Conservation (phyloP, 306 rosid genomes). For the Gleditsia sinensis region DNA sequence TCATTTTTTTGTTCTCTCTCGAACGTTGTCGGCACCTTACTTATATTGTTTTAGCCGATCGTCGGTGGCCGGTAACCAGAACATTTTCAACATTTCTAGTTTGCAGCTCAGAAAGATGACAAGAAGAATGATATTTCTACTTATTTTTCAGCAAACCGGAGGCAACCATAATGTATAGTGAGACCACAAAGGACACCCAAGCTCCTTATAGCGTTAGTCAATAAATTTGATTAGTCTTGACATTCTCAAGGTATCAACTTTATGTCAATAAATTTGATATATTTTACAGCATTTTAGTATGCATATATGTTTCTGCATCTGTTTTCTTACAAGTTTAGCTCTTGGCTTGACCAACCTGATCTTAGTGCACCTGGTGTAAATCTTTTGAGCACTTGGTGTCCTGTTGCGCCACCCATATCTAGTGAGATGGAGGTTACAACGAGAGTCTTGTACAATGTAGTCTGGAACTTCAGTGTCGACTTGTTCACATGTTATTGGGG, state of each 20-base stretch:
- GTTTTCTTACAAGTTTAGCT: neutral
- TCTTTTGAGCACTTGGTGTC: slow-evolving; percentile 33
- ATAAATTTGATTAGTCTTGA: no score
- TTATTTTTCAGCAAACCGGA: slow-evolving; percentile 25
- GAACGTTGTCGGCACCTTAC: no score
- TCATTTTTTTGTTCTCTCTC: no score
- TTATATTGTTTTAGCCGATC: slow-evolving; percentile 1
- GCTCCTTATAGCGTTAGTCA: no score
- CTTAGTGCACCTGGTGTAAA: slow-evolving; percentile 29
- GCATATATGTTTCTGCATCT: neutral
- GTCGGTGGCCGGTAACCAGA: no score
- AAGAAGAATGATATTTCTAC: neutral
- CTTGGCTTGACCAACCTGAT: slow-evolving; percentile 28
- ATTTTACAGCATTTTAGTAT: neutral
- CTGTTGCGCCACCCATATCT: neutral
- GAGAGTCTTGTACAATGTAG: neutral
- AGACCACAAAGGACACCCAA: no score
- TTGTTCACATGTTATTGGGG: slow-evolving; percentile 39
- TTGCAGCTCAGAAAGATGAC: neutral
- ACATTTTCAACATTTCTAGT: neutral
- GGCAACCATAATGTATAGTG: slow-evolving; percentile 30
- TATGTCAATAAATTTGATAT: neutral
- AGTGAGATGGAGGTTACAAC: neutral
- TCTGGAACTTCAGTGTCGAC: slow-evolving; percentile 36
- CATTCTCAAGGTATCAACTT: slow-evolving; percentile 33